phyloP scores from a whole-genome alignment of 129 eudicot species.

The Deinandra increscens region DNA sequence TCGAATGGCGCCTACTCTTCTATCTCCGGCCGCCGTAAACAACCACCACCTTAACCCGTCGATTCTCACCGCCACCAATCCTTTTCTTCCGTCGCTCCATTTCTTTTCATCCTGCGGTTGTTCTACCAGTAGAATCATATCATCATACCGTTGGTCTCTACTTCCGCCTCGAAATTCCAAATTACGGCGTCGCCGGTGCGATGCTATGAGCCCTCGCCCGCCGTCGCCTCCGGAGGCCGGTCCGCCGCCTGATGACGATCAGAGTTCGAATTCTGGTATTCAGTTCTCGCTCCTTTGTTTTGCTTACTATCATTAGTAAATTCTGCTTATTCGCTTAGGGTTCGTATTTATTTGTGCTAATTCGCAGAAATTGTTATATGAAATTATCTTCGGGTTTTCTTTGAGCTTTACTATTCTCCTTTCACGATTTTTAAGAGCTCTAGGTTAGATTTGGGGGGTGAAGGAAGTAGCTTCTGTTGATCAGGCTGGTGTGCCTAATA shows the following conservation, averaged over 20 bases:
- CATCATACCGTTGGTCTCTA: constrained; percentile 10
- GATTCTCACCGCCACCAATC: constrained; percentile 8
- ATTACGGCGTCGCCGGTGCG: constrained; percentile 24
- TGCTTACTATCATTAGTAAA: neutral
- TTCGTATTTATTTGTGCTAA: constrained; percentile 3
- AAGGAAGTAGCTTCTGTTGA: neutral
- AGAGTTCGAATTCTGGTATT: constrained; percentile 28
- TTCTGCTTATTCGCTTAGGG: constrained; percentile 5
- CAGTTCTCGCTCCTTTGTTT: neutral
- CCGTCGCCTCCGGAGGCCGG: constrained; percentile 36
- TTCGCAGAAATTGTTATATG: neutral
- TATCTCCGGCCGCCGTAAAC: constrained; percentile 34
- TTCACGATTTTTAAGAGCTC: neutral
- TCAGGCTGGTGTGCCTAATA: neutral
- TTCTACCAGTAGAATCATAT: constrained; percentile 7
- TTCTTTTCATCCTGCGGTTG: neutral
- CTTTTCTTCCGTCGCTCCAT: neutral
- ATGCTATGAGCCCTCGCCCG: constrained; percentile 23
- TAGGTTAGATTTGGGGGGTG: constrained; percentile 9
- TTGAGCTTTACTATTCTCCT: neutral
- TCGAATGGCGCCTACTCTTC: constrained; percentile 29
- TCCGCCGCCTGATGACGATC: constrained; percentile 31
- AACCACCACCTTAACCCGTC: constrained; percentile 19
- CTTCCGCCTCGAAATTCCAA: constrained; percentile 12
- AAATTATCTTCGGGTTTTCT: neutral